Base-by-base conservation (phyloP, 2,329 filamentous ascomycete species). In the Ophiocordyceps camponoti-saundersi region DNA sequence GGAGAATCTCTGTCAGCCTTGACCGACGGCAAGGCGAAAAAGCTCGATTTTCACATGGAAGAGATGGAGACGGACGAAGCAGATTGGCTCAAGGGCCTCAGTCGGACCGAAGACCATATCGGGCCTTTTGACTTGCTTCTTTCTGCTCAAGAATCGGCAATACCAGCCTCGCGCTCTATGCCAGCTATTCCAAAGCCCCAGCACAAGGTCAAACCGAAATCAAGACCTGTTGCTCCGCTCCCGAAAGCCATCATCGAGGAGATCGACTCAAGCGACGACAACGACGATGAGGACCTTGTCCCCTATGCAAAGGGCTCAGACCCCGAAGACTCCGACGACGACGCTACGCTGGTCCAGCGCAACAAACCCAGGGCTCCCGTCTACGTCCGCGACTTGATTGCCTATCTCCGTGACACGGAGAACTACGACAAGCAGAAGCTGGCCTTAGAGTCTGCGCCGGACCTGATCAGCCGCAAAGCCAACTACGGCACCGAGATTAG, bases 261-360 rank as follows among this genome's bases (percentile, higher is more conserved):
- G 56, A 59, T 88, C 11, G 68, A 72, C 22, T 72, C 74, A 11
- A 73, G 73, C 2, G 73, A 76, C 1, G 73, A 77, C 1, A 71
- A 76, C 0, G 73, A 77, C 1, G 71, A 70, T 10, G 78, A 80
- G 16, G 83, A 85, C 49, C 67, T 96, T 1, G 68, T 78, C 2
- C 76, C 85, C 1, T 95, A 95, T 54, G 75, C 77, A 15, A 95
- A 95, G 60, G 85, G 87, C 56, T 88, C 85, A 2, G 92, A 98
- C 53, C 75, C 79, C 0, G 86, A 93, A 58, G 92, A 98, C 58
- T 90, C 87, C 0, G 88, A 95, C 48, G 89, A 95, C 36, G 93
- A 98, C 55, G 82, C 92, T 6, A 94, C 88, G 0, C 68, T 95
- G 18, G 74, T 96, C 44, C 81, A 84, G 48, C 76, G 89, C 15